A percentile compares a stretch with the other conserved stretches of the same genome.
Conservation (phyloP, 208 protist species). For the Crithidia sp. region DNA sequence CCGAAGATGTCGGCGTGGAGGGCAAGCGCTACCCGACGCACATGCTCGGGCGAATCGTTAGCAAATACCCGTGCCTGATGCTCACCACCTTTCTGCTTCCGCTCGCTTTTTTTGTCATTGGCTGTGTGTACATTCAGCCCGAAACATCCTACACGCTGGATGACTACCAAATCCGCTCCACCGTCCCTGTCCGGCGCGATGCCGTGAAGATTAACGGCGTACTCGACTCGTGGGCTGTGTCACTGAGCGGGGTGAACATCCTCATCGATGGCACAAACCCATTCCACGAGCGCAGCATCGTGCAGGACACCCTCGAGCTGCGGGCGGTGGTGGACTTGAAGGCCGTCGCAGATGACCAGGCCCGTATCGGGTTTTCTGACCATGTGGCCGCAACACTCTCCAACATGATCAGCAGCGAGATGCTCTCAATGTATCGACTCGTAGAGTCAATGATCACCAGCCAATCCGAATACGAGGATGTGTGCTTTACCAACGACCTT, state of each 20-base stretch:
- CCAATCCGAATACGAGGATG: conserved; percentile 20
- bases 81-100: conserved; percentile 36
- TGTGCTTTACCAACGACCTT: conserved; percentile 61
- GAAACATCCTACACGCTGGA: conserved; percentile 35
- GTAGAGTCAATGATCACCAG: conserved; percentile 14
- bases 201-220: conserved; percentile 20
- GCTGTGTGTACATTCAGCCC: conserved; percentile 16
- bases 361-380: not conserved
- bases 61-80: conserved; percentile 25
- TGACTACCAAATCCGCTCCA: conserved; percentile 46
- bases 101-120: conserved; percentile 46
- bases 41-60: conserved; percentile 24
- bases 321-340: conserved; percentile 22
- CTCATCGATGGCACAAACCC: conserved; percentile 8
- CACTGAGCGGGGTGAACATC: conserved; percentile 11
- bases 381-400: not conserved
- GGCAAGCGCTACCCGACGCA: conserved; percentile 54
- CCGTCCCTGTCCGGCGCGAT: conserved; percentile 22
- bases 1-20: conserved; percentile 47
- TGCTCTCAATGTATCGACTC: conserved; percentile 3
- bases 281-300: conserved; percentile 13
- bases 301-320: conserved; percentile 40
- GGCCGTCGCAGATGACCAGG: not conserved
- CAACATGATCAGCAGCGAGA: conserved; percentile 16
- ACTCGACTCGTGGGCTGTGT: conserved; percentile 26